Percentiles rank a stretch among this genome's conserved stretches.
phyloP scores from a whole-genome alignment of 768 basidiomycete genomes.

The Phanerochaete sordida region DNA sequence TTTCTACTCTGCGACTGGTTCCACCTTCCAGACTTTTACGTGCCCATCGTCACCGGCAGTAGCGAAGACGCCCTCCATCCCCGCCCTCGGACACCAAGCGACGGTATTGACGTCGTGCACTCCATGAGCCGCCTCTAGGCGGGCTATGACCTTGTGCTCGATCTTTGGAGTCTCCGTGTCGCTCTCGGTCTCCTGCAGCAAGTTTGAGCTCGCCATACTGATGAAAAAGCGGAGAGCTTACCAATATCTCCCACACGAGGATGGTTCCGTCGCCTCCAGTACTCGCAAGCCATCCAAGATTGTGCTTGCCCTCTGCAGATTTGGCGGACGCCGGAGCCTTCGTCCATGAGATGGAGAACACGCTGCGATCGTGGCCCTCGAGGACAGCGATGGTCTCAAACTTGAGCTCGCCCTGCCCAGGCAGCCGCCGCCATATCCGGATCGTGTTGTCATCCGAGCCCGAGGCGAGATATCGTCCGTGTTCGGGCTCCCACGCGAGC shows the following conservation, averaged over 20 bases:
- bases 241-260: constrained; percentile 69
- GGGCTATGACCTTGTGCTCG: constrained; percentile 48
- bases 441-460: constrained; percentile 84
- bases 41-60: constrained; percentile 86
- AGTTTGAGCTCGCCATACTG: neutral
- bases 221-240: constrained; percentile 9
- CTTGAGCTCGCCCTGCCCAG: constrained; percentile 37
- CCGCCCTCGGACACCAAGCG: constrained; percentile 74
- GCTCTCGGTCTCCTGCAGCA: constrained; percentile 5
- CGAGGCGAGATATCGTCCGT: constrained; percentile 78
- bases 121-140: constrained; percentile 65
- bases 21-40: constrained; percentile 67
- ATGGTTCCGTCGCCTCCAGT: constrained; percentile 84
- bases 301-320: constrained; percentile 22
- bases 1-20: neutral
- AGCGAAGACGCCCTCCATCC: constrained; percentile 64
- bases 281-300: constrained; percentile 81
- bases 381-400: constrained; percentile 64
- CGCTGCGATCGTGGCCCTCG: constrained; percentile 63
- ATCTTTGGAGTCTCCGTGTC: constrained; percentile 23
- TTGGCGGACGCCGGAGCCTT: constrained; percentile 19
- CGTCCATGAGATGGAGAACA: constrained; percentile 84
- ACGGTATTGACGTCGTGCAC: constrained; percentile 84
- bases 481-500: constrained; percentile 70
- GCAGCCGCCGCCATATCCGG: constrained; percentile 76